phyloP scores from a whole-genome alignment of 257 asterid genomes.

The Linaria vulgaris region DNA sequence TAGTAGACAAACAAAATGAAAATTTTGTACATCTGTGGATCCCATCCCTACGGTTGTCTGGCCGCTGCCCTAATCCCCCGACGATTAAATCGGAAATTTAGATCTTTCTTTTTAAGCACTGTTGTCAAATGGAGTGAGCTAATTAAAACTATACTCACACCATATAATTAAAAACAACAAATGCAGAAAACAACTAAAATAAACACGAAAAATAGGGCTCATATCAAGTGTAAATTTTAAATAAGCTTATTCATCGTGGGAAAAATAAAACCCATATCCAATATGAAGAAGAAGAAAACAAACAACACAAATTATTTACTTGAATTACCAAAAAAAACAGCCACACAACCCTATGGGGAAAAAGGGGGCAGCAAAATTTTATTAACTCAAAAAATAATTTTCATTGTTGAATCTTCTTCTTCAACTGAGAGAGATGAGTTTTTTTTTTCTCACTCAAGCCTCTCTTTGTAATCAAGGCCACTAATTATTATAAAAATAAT shows the following conservation, averaged over 20 bases:
- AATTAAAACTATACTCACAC: slow-evolving; percentile 4
- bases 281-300: neutral
- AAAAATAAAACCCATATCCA: neutral
- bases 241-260: slow-evolving; percentile 28
- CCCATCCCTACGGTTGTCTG: slow-evolving; percentile 36
- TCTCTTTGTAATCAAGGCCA: slow-evolving; percentile 44
- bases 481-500: too few relatives aligned
- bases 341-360: slow-evolving; percentile 19
- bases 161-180: slow-evolving; percentile 27
- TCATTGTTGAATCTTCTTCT: slow-evolving; percentile 2
- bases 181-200: slow-evolving; percentile 10
- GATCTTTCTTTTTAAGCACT: slow-evolving; percentile 20
- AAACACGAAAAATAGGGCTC: slow-evolving; percentile 27
- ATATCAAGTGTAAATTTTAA: slow-evolving; percentile 44
- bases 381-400: neutral
- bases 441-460: slow-evolving; percentile 36
- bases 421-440: slow-evolving; percentile 8
- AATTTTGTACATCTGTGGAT: slow-evolving; percentile 26
- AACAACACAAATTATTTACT: slow-evolving; percentile 1
- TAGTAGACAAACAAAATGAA: slow-evolving; percentile 22
- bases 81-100: slow-evolving; percentile 11
- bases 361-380: slow-evolving; percentile 36
- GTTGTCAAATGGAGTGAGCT: slow-evolving; percentile 14
- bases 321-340: slow-evolving; percentile 27
- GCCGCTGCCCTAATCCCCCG: slow-evolving; percentile 24